These are phyloP conservation scores for Sutorius eximius DNA, from an alignment of 1,284 basidiomycete genomes.

Conservation along the genomic window DNA sequence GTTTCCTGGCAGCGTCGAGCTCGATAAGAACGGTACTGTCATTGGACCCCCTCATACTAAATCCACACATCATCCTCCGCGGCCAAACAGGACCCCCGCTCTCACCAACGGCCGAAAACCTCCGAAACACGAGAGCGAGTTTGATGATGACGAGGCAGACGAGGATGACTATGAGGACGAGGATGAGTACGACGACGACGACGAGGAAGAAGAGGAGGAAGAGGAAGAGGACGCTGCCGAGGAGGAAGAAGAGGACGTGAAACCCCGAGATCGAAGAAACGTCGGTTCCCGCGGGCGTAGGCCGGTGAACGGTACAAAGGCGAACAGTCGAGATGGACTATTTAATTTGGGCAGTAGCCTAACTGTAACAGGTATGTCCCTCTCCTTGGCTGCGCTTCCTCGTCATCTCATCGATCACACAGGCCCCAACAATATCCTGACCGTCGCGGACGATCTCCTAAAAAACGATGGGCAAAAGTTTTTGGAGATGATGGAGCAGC, in stretches of 20 bases:
- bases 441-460: constrained; percentile 97
- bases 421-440: constrained; percentile 88
- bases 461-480: constrained; percentile 99
- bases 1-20: constrained; percentile 95
- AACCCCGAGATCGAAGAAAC: constrained; percentile 37
- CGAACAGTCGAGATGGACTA: constrained; percentile 57
- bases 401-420: constrained; percentile 14
- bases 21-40: constrained; percentile 88
- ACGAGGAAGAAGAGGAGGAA: constrained; percentile 63
- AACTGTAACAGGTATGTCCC: constrained; percentile 75
- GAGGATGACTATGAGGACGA: constrained; percentile 59
- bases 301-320: constrained; percentile 41
- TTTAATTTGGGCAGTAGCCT: constrained; percentile 79
- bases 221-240: constrained; percentile 66
- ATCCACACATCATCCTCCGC: constrained; percentile 42
- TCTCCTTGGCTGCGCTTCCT: constrained; percentile 2
- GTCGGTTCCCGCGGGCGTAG: constrained; percentile 36
- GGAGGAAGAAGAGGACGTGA: constrained; percentile 56
- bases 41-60: constrained; percentile 57
- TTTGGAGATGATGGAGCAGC: constrained; percentile 99
- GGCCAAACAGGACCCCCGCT: constrained; percentile 32
- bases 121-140: constrained; percentile 57
- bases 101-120: constrained; percentile 52
- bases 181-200: constrained; percentile 65
- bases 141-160: constrained; percentile 62